Base-by-base conservation (phyloP, 805 yeast genomes). In the Ogataea dorogensis region DNA sequence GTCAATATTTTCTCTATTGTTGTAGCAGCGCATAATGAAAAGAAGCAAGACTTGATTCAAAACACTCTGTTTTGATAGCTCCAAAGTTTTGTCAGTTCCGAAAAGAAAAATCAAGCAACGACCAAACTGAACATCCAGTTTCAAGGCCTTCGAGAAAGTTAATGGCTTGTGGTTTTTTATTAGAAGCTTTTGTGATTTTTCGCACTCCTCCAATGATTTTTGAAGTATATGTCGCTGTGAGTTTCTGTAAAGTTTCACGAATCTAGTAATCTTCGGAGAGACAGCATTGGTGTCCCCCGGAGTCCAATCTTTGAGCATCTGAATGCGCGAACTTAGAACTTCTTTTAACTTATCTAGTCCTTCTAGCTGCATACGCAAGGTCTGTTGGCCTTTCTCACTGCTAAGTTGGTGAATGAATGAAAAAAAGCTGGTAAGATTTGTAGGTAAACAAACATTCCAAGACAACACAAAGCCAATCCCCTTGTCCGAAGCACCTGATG, bases 1-100 rank as follows among this genome's bases (percentile, higher is more conserved):
- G 23, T 64, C 70, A 2, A n/a, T 31, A 3, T 47, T 57, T 7
- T 49, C 53, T 4, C 53, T 47, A 28, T 62, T 64, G 52, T 79
- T 81, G 38, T 67, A 62, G 39, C 75, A 71, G 47, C 87, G 67
- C 22, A 83, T 73, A 17, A 83, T 62, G 76, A 81, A 84, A 24
- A 84, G 56, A 14, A 80, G 55, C 56, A 84, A 63, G 2, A 73
- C 71, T 46, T 79, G 82, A 38, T 79, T 80, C 39, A 77, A 60
- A 29, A 77, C 66, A 26, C 69, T 65, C 27, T 73, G 64, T 3
- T 58, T 65, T 2, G 70, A 50, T 11, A 83, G 49, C 29, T 74
- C 77, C 4, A 75, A 79, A 47, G 70, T 77, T 14, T 68, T 65
- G 3, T 71, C 57, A 8, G 77, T 68, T 7, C 87, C 89, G 52